A percentile compares a stretch with the other conserved stretches of the same genome.
Conservation (phyloP, 305 asterid species). For the Solanum hybrid region DNA sequence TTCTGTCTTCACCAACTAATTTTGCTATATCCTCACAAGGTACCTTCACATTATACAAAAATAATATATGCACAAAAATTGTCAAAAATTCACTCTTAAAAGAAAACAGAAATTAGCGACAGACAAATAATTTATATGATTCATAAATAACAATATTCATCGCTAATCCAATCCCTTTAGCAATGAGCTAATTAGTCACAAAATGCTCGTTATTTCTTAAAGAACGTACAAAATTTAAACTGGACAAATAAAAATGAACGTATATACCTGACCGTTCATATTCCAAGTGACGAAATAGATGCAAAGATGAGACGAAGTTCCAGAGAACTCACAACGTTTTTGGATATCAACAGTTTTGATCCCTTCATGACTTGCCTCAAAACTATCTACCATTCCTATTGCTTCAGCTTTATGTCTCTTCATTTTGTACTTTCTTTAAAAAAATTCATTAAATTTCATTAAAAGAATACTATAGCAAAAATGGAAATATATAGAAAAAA, state of each 20-base stretch:
- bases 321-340: constrained; percentile 35
- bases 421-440: constrained; percentile 16
- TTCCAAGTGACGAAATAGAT: constrained; percentile 63
- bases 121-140: neutral
- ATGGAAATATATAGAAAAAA: no score
- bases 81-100: neutral
- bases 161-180: neutral
- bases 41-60: constrained; percentile 20
- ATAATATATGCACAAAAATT: neutral
- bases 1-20: constrained; percentile 38
- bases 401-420: neutral
- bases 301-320: constrained; percentile 35
- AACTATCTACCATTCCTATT: constrained; percentile 15
- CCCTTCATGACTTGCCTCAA: constrained; percentile 45
- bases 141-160: neutral
- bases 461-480: neutral
- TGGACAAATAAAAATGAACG: neutral
- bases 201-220: neutral
- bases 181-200: neutral
- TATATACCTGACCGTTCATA: constrained; percentile 56
- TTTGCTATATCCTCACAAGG: constrained; percentile 36
- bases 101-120: neutral
- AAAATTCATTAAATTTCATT: neutral
- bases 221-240: fast-evolving
- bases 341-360: constrained; percentile 35